These are phyloP conservation scores for Penicillium ucsense DNA, from an alignment of 495 filamentous ascomycete species.

Conservation along the genomic window DNA sequence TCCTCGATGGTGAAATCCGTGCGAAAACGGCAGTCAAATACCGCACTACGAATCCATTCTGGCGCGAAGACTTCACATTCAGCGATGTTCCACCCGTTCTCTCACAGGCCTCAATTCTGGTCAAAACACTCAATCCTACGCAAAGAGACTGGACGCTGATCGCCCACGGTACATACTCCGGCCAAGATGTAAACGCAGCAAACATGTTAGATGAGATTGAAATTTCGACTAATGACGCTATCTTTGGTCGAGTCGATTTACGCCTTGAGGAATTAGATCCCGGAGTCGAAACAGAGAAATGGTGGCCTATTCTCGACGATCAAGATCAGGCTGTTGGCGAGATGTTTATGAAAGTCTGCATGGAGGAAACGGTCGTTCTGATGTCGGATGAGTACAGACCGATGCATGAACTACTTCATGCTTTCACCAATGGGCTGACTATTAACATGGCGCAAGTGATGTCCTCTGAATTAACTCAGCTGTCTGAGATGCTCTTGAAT, in stretches of 20 bases:
- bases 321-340: conserved; percentile 69
- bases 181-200: conserved; percentile 32
- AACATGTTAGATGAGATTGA: conserved; percentile 42
- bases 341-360: conserved; percentile 72
- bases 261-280: conserved; percentile 73
- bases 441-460: conserved; percentile 73
- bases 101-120: conserved; percentile 67
- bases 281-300: conserved; percentile 75
- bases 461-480: conserved; percentile 61
- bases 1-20: conserved; percentile 80
- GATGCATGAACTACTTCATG: conserved; percentile 75
- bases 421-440: conserved; percentile 74
- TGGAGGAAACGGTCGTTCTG: conserved; percentile 82
- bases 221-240: conserved; percentile 45
- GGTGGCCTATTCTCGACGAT: conserved; percentile 76
- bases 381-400: conserved; percentile 78
- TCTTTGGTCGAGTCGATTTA: conserved; percentile 70
- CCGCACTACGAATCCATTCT: conserved; percentile 80
- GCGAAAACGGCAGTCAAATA: conserved; percentile 75
- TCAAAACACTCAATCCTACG: conserved; percentile 56
- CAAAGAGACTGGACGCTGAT: conserved; percentile 46
- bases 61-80: conserved; percentile 89
- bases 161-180: conserved; percentile 36
- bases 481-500: conserved; percentile 84
- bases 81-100: conserved; percentile 71